Base-by-base conservation (phyloP, 202 grass and related monocot genomes). In the Zizania palustris region DNA sequence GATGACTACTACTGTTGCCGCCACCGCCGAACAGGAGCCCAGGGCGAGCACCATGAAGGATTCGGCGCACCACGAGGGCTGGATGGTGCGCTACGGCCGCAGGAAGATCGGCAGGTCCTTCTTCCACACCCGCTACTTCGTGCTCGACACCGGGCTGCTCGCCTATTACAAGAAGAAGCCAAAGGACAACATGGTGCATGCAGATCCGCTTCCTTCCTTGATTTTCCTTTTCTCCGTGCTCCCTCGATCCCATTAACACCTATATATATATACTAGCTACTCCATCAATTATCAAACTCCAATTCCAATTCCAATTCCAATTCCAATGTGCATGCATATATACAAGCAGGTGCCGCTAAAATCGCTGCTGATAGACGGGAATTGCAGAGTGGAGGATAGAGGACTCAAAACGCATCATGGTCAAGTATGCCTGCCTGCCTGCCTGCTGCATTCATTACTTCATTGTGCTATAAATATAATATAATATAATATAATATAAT, bases 131-230 rank as follows among this genome's bases (percentile, higher is more conserved):
- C 75, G 93, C 0, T 97, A 97, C 58, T 97, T 97, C 68, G 85
- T 95, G 43, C 84, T 98, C 15, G 96, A 92, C 69, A 18, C 15
- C 70, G 83, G 77, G 73, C 67, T 86, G 55, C 91, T 98, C 60
- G 83, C 91, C 3, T 98, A 98, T 87, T 95, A 92, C 89, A 98
- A 98, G 85, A 99, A 86, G 83, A 85, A 99, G 56, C 96, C 96
- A 46, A 92, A 84, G 56, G 92, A 92, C 81, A 99, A 80, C 70
- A 87, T 88, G 96, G 91, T 44, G 10, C 4, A 9, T 43, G 41
- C 28, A 28, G 28, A 28, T 28, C 28, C 28, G 28, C 28, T 28
- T 28, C 28, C 28, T 28, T 28, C 28, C 28, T 28, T 28, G 28
- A 28, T 28, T 28, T 28, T 28, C 28, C 28, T 28, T 28, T 1